A percentile compares a stretch with the other conserved stretches of the same genome.
These are phyloP conservation scores for Ophioceras dolichostomum DNA, from an alignment of 2,329 filamentous ascomycete genomes.

Conservation along the genomic window DNA sequence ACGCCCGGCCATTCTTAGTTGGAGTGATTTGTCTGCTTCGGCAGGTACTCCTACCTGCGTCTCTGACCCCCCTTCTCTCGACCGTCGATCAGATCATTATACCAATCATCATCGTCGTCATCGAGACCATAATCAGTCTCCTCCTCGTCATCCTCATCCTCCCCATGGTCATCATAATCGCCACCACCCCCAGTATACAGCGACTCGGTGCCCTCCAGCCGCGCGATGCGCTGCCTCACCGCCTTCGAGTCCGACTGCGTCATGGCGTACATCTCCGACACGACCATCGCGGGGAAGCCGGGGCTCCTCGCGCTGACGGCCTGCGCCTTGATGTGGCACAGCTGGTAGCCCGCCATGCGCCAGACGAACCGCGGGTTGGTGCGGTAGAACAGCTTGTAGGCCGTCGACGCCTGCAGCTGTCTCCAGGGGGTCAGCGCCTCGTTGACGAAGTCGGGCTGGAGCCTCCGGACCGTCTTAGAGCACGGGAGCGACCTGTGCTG, in stretches of 20 bases:
- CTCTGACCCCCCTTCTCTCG: no score
- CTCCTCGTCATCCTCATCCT: not conserved
- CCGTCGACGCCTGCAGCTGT: slow-evolving; percentile 35
- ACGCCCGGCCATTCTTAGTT: no score
- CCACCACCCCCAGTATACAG: not conserved
- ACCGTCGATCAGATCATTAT: no score
- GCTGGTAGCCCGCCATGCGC: slow-evolving; percentile 34
- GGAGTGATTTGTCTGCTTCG: no score
- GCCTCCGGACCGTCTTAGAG: slow-evolving; percentile 14
- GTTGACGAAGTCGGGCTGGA: slow-evolving; percentile 14
- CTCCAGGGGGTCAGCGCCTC: slow-evolving; percentile 27
- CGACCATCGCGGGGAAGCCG: slow-evolving; percentile 17
- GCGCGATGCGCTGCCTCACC: slow-evolving; percentile 10
- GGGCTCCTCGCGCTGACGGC: slow-evolving; percentile 4
- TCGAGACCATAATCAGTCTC: not conserved
- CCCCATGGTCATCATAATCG: not conserved
- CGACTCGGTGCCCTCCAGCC: slow-evolving; percentile 4
- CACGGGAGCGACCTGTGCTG: slow-evolving; percentile 6
- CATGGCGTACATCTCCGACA: slow-evolving; percentile 20
- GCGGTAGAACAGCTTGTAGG: slow-evolving; percentile 26
- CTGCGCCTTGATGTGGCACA: slow-evolving; percentile 32
- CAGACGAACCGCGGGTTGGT: slow-evolving; percentile 24
- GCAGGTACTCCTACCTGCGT: no score
- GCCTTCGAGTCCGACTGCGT: slow-evolving; percentile 21
- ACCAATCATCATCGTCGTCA: not conserved